Base-by-base conservation (phyloP, 352 stramenopile species). In the Phytophthora lateralis region DNA sequence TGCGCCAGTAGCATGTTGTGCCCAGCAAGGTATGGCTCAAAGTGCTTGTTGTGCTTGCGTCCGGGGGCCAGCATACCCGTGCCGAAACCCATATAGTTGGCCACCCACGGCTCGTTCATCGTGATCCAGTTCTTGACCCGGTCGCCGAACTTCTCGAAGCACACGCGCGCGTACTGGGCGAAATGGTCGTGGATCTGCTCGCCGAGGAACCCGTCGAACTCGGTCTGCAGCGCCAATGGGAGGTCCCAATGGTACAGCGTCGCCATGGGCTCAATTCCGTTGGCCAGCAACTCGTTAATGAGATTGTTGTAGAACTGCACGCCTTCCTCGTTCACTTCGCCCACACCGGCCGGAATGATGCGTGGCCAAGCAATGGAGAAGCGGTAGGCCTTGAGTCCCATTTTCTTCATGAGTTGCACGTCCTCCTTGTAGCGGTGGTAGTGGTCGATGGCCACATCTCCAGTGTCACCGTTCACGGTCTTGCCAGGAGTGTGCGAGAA, bases 101-200 rank as follows among this genome's bases (percentile, higher is more conserved):
- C 69, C 18, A 77, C 91, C 84, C 86, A 97, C 10, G 87, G 70
- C 75, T 98, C 93, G 67, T 98, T 98, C 53, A 98, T 75, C 2
- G 92, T 98, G 35, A 97, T 85, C 92, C 92, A 98, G 52, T 85
- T 80, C 71, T 96, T 96, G 27, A 98, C 91, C 32, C 91, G 76
- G 66, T 97, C 85, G 27, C 91, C 91, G 73, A 97, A 98, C 11
- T 66, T 61, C n/a, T 90, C 70, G 74, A 98, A 98, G 54, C 87
- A 97, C 10, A 96, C 70, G 24, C 81, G 68, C 26, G 90, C 87
- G 66, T 97, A 98, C 14, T 86, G 61, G 14, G 70, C 78, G 57
- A 93, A 96, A 21, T 75, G 70, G 0, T 80, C 53, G 5, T 77
- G 66, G 20, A 89, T 72, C 17, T 78, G 57, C 15, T 74, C 34